Evolutionary conservation across 305 asterid species (phyloP), one percentile per base, ranked within the genome.

Genomic region (Vinca major): DNA sequence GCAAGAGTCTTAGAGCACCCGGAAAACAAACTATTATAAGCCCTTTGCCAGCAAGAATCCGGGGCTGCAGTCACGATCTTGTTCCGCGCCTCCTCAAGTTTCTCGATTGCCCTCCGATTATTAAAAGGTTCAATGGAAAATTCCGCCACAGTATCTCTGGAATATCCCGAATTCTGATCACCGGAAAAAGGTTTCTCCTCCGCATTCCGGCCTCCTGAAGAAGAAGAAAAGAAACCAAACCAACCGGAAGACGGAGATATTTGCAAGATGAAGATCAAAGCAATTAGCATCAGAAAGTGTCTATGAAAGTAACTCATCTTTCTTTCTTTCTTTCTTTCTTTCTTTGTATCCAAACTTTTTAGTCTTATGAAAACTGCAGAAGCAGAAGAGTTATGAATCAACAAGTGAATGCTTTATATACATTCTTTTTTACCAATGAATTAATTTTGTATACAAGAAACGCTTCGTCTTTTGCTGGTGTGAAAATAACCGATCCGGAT

Each of bases 1-100:
- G 93, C 89, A 3, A 90, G 78, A 33, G 81, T 84, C 67, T 82
- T 83, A 0, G 92, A 63, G 47, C 98, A 92, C 0, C 90, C 89
- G 20, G 55, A 52, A 65, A 77, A 81, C 45, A 86, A 36, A 47
- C 71, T 80, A 8, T 62, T 66, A 63, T 86, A 88, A 0, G 89
- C 87, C n/a, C 75, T 83, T 26, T 79, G 74, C 92, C 83, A 75
- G 55, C 95, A 88, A 7, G 87, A 81, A 44, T 74, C 17, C 0
- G 85, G 55, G 0, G 67, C 7, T 0, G 67, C 80, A 61, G 66
- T 44, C n/a, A 63, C 71, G 50, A 79, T 43, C 62, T 77, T 78
- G 33, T 62, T 67, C 37, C 72, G 45, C 0, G 86, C 92, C 13
- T 75, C 66, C 51, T 79, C 79, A 0, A 84, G 19, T 4, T 75